Percentiles rank a stretch among this genome's conserved stretches.
Evolutionary conservation across 768 basidiomycete genomes (phyloP).

Genomic region (Trichaptum fuscoviolaceum): DNA sequence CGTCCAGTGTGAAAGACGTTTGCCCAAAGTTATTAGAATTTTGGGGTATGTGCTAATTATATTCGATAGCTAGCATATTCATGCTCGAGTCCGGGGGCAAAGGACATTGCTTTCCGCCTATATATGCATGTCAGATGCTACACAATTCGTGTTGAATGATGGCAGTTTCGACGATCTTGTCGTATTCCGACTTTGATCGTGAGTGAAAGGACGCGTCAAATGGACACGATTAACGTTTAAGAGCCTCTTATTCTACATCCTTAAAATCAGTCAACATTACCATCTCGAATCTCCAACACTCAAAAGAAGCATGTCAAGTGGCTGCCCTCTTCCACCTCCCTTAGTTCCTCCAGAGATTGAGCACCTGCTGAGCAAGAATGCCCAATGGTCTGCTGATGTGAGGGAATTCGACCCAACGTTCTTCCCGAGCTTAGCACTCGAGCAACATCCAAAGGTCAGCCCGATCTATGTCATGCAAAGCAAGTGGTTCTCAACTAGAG

Average conservation of each 20-base stretch:
- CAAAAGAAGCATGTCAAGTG: not conserved
- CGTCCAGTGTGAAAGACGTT: too few relatives aligned
- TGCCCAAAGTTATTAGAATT: too few relatives aligned
- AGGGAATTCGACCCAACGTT: conserved; percentile 52
- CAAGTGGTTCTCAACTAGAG: too few relatives aligned
- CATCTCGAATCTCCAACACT: not conserved
- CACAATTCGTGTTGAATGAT: not conserved
- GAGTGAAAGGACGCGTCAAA: not conserved
- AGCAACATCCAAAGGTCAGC: conserved; percentile 63
- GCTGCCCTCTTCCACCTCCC: not conserved
- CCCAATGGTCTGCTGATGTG: conserved; percentile 65
- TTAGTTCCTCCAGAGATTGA: conserved; percentile 23
- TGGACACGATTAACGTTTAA: not conserved
- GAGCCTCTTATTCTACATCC: not conserved
- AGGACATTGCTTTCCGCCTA: not conserved
- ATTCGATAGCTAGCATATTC: not conserved
- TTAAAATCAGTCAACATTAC: not conserved
- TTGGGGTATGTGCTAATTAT: too few relatives aligned
- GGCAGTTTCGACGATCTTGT: not conserved
- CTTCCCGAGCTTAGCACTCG: conserved; percentile 52
- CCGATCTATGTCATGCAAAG: conserved; percentile 2
- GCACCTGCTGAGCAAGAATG: conserved; percentile 46
- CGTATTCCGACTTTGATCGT: not conserved
- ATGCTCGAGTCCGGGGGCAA: not conserved
- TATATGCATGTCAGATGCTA: not conserved